Base-by-base conservation (phyloP, 1,284 basidiomycete species). In the Agaricales sp. region DNA sequence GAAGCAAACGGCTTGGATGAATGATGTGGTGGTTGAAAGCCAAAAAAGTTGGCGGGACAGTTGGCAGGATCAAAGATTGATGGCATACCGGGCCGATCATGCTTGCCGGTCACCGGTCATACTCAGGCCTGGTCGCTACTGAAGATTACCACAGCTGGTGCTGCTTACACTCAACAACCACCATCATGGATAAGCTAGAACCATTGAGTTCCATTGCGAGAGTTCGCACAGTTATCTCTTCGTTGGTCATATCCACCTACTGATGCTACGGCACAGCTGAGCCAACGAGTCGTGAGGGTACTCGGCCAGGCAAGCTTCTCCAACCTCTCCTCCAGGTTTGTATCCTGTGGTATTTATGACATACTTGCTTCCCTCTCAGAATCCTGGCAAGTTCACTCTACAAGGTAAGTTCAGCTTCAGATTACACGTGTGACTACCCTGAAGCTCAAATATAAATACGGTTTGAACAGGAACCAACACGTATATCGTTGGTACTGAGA, bases 331-430 rank as follows among this genome's bases (percentile, higher is more conserved):
- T 37, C 37, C 13, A 45, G 21, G 19, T 16, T 51, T 14, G 41
- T 21, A 11, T 2, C 41, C 21, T 45, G 43, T 20, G 26, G 50
- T 53, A 45, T 47, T 3, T 24, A 20, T 48, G 37, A 43, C 20
- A 13, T 30, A 46, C 2, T 12, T 51, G n/a, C 30, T n/a, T 35
- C 30, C 30, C 11, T 35, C n/a, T 8, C 30, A 94, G 80, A 96
- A 96, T 59, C 92, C 92, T 3, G 88, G 92, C 2, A 82, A 87
- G 54, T 94, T 91, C 65, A 95, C 93, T 0, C 72, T 97, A 1
- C 90, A 95, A 73, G 92, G 90, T 78, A 49, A 38, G 51, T n/a
- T 30, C 20, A 24, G 3, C 1, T 26, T 51, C 51, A 26, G 11
- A 13, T 20, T 25, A 4, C n/a, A n/a, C n/a, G n/a, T n/a, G n/a